Conservation (phyloP, 1,284 basidiomycete genomes). For the Vanrija pseudolonga region DNA sequence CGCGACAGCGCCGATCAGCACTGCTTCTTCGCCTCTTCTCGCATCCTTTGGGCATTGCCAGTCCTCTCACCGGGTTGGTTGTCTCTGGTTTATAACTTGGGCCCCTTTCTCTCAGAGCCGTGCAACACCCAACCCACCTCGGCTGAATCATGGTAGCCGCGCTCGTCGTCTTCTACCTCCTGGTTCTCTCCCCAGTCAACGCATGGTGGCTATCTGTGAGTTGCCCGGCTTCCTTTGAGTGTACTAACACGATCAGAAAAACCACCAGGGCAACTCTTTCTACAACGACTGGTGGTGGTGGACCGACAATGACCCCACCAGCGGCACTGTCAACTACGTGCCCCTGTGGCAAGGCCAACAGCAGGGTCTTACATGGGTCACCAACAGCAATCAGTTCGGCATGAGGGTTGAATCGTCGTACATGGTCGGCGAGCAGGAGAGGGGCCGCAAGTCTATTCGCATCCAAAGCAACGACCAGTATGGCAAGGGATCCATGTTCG, state of each 20-base stretch:
- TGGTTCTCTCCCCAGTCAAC: too few relatives aligned
- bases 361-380: slow-evolving; percentile 4
- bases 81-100: too few relatives aligned
- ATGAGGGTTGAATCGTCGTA: slow-evolving; percentile 38
- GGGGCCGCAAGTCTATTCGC: slow-evolving; percentile 43
- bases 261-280: slow-evolving; percentile 3
- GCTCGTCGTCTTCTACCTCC: too few relatives aligned
- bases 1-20: too few relatives aligned
- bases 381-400: slow-evolving; percentile 5
- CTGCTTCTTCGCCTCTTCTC: too few relatives aligned
- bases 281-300: slow-evolving; percentile 4
- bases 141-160: too few relatives aligned
- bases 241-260: neutral
- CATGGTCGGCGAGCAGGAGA: slow-evolving; percentile 15
- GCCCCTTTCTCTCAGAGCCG: too few relatives aligned
- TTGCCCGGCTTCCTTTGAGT: too few relatives aligned
- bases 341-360: neutral
- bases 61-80: too few relatives aligned
- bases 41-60: too few relatives aligned
- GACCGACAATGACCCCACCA: slow-evolving; percentile 6
- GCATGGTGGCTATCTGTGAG: too few relatives aligned
- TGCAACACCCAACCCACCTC: too few relatives aligned
- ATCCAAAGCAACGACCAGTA: slow-evolving; percentile 40
- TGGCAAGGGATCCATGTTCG: slow-evolving; percentile 34
- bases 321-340: slow-evolving; percentile 7